Evolutionary conservation across 352 stramenopile species (phyloP), one percentile per base, ranked within the genome.

Genomic region (Phytophthora ramorum): DNA sequence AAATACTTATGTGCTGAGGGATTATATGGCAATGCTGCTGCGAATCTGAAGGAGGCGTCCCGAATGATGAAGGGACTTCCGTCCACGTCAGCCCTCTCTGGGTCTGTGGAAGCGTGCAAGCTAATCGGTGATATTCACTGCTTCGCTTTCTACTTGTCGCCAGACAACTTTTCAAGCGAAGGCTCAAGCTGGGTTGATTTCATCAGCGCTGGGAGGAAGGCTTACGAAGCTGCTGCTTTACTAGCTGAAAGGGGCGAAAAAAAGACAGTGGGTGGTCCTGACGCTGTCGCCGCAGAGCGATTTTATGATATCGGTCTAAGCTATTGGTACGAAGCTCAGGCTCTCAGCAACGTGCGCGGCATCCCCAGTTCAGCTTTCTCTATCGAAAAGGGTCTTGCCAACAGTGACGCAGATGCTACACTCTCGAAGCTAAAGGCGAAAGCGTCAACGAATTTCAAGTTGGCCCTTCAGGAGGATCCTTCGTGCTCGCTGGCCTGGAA

Each of bases 61-160:
- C 17, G 35, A 8, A 58, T 90, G n/a, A 76, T 94, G 48, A 75
- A 75, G 24, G 24, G 52, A 8, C 37, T 86, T 10, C 71, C 68
- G 19, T 75, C 67, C 0, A 62, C 66, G 2, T 75, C 72, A 5
- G 28, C 54, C 7, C 41, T 79, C 0, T 71, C 62, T 19, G 56
- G 46, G 7, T 84, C 77, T 13, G 70, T 66, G 5, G 77, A 89
- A 51, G 71, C 56, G 3, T 73, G 81, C 41, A 95, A 95, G 67
- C 50, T 96, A 32, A 74, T 95, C 2, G 89, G 86, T 19, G 89
- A 96, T 47, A 76, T 96, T 28, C 82, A 95, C 58, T 83, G 78
- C 48, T 94, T 95, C 61, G 83, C 85, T 19, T 96, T 93, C 57
- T 92, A 92, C 62, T 71, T 96, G 56, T 83, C 86, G 7, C 85